These are phyloP conservation scores for Albugo laibachii DNA, from an alignment of 352 stramenopile genomes.

Conservation along the genomic window DNA sequence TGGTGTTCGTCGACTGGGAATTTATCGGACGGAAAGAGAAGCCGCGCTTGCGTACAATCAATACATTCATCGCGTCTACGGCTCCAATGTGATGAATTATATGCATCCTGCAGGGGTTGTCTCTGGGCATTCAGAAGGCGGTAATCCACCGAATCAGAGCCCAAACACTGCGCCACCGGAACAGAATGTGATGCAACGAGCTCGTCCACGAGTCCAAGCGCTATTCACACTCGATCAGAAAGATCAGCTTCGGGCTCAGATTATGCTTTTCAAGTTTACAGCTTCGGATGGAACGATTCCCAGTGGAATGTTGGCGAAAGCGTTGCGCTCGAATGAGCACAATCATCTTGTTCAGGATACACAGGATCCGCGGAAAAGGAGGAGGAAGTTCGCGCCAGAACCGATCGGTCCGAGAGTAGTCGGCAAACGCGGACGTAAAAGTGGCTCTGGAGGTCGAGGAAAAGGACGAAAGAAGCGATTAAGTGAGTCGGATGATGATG, in stretches of 20 bases:
- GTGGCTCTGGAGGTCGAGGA: background rate
- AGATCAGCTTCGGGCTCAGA: conserved; percentile 73
- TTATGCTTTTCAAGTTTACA: conserved; percentile 84
- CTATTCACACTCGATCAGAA: conserved; percentile 70
- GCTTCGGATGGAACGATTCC: conserved; percentile 58
- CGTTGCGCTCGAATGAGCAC: conserved; percentile 40
- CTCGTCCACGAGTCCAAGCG: conserved; percentile 24
- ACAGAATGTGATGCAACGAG: conserved; percentile 14
- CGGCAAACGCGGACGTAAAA: no score
- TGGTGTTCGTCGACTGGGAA: conserved; percentile 54
- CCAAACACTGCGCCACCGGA: background rate
- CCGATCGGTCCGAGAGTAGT: no score
- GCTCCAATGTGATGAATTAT: conserved; percentile 51
- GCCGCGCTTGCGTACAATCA: conserved; percentile 70
- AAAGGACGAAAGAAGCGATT: conserved; percentile 48
- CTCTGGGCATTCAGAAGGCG: conserved; percentile 3
- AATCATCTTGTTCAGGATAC: conserved; percentile 31
- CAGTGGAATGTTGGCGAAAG: conserved; percentile 45
- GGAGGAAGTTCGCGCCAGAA: conserved; percentile 20
- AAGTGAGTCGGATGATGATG: conserved; percentile 64
- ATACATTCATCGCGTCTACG: conserved; percentile 74
- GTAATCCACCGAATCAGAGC: background rate
- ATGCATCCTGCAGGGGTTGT: conserved; percentile 58
- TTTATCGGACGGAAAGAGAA: conserved; percentile 48
- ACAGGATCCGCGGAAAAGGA: conserved; percentile 53